phyloP scores from a whole-genome alignment of 1,139 yeast species.

The Suhomyces maxii region DNA sequence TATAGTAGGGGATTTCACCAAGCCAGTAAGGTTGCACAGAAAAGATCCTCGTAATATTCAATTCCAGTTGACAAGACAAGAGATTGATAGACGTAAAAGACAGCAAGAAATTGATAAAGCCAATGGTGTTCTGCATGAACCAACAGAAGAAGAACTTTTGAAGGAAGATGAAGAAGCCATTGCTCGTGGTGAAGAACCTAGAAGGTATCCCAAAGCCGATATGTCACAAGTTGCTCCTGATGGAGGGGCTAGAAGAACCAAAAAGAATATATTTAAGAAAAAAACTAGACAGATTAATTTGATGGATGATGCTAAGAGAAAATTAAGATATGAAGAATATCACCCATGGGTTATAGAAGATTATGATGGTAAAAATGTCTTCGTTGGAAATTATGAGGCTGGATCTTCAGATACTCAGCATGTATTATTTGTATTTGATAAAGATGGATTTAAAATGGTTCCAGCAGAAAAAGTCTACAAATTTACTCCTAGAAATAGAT shows the following conservation, averaged over 20 bases:
- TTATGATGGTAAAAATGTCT: slow-evolving; percentile 88
- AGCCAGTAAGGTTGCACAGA: slow-evolving; percentile 84
- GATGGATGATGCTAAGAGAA: slow-evolving; percentile 78
- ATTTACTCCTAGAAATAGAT: slow-evolving; percentile 90
- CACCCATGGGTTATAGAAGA: slow-evolving; percentile 99
- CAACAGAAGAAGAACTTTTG: slow-evolving; percentile 31
- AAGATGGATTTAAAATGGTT: slow-evolving; percentile 86
- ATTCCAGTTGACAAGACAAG: slow-evolving; percentile 70
- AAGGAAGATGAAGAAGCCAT: slow-evolving; percentile 19
- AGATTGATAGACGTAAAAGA: slow-evolving; percentile 56
- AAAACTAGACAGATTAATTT: slow-evolving; percentile 83
- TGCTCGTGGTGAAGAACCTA: slow-evolving; percentile 16
- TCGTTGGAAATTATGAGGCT: slow-evolving; percentile 96
- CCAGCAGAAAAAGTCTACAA: slow-evolving; percentile 94
- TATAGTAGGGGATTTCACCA: slow-evolving; percentile 67
- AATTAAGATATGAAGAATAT: slow-evolving; percentile 87
- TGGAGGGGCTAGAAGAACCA: slow-evolving; percentile 79
- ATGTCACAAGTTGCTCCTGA: slow-evolving; percentile 86
- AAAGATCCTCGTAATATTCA: slow-evolving; percentile 91
- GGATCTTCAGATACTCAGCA: slow-evolving; percentile 80
- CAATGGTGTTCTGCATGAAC: slow-evolving; percentile 18
- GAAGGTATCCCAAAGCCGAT: slow-evolving; percentile 28
- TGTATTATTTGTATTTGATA: slow-evolving; percentile 82
- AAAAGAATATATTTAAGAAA: slow-evolving; percentile 64
- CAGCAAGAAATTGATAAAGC: slow-evolving; percentile 38